Base-by-base conservation (phyloP, 305 asterid genomes). In the Ilex paraguariensis region DNA sequence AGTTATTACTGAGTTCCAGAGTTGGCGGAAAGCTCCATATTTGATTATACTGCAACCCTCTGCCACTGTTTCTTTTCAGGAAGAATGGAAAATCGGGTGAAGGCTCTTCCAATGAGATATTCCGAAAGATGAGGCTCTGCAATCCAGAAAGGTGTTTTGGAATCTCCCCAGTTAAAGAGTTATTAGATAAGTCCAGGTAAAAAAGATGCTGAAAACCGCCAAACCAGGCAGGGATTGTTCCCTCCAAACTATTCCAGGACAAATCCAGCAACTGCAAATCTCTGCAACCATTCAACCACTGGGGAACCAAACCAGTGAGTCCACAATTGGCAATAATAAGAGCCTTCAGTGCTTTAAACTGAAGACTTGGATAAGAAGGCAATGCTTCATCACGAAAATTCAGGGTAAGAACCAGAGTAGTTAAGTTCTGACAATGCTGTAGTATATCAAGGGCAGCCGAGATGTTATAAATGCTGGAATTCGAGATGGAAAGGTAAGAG, bases 101-200 rank as follows among this genome's bases (percentile, higher is more conserved):
- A 36, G 84, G 73, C 49, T 79, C 85, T 13, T 73, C 76, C 66
- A 72, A 30, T 0, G 73, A 71, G 54, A 71, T 65, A 59, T 62
- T 78, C 31, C 83, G 83, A 56, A 40, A 46, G 42, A 82, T 64
- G 60, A 88, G 77, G 73, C 86, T 74, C 54, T 67, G 68, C 66
- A 88, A 57, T 66, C 62, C 48, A 31, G 96, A 73, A 7, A 88
- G 83, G 64, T 77, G 88, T 59, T 54, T 75, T 0, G 96, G 96
- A 62, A 86, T 81, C 39, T 74, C 57, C 63, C 95, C 96, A 0
- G 73, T 60, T 3, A 88, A 67, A 13, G 87, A 71, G 77, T 88
- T 88, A 66, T 88, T 86, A 5, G 96, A 88, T 58, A 88, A 76
- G 67, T 88, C 95, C 79, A 88, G 63, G 65, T 88, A 88, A 71